Base-by-base conservation (phyloP, 441 rosid species). In the Pelargonium myrrhifolium region DNA sequence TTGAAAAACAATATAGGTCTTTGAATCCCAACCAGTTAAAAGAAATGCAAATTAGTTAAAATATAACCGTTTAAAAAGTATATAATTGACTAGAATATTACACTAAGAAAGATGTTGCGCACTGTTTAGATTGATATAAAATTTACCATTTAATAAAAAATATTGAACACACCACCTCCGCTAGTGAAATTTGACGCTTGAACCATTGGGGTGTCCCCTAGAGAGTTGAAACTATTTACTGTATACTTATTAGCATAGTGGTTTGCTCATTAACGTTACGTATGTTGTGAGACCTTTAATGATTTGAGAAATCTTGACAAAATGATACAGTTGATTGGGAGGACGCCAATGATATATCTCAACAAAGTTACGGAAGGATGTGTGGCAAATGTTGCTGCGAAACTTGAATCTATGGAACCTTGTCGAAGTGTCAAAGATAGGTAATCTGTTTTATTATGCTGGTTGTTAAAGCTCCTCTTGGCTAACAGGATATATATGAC, bases 391-490 rank as follows among this genome's bases (percentile, higher is more conserved):
- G 68, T 93, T 74, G 97, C 97, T 39, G 97, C 96, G 15, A 93
- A 90, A 74, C 97, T 90, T 43, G 97, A 93, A 78, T 90, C 94
- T 64, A 89, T 93, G 98, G 93, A 93, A 75, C 97, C 96, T 31
- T 93, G 97, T 75, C 79, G 88, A 65, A 90, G 97, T 62, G 96
- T 90, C 72, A 93, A 93, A 65, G 97, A 90, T 71, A 86, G 98
- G 98, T 90, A 72, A 42, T 8, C 58, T 51, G 58, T 21, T 51
- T n/a, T 51, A 6, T 51, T 15, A 1, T 15, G 58, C 17, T 51
- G 17, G 58, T 51, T n/a, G 3, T 51, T n/a, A 18, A 51, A 17
- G 21, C 58, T 69, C 47, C 39, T 18, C 43, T 59, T 3, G 53
- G 15, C 15, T 9, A 12, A 17, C 1, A 65, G 55, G 53, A 49